phyloP scores from a whole-genome alignment of 2,329 filamentous ascomycete species.

The Ophiocordyceps polyrhachis-furcata region DNA sequence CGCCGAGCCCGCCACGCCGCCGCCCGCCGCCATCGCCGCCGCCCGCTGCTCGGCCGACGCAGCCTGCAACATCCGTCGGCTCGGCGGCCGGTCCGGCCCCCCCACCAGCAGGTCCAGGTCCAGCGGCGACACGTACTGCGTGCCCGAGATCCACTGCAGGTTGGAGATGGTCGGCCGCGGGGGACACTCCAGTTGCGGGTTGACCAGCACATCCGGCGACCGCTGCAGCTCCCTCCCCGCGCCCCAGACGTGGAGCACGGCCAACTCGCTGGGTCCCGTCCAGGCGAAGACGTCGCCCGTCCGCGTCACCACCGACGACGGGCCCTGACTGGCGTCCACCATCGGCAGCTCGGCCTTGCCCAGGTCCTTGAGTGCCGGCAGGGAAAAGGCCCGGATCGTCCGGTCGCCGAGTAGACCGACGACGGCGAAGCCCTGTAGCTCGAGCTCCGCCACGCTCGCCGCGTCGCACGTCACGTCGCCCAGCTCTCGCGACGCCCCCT shows the following conservation, averaged over 20 bases:
- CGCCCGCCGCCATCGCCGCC: conserved; percentile 17
- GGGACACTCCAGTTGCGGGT: conserved; percentile 54
- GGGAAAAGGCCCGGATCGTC: conserved; percentile 58
- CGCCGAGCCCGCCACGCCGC: conserved; percentile 5
- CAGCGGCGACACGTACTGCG: conserved; percentile 69
- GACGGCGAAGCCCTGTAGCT: conserved; percentile 58
- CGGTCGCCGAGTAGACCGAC: conserved; percentile 75
- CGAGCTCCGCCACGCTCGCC: conserved; percentile 56
- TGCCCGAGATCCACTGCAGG: conserved; percentile 90
- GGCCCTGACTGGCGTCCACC: conserved; percentile 55
- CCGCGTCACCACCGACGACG: conserved; percentile 50
- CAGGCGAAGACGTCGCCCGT: conserved; percentile 75
- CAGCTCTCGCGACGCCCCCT: conserved; percentile 84
- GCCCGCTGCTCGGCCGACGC: conserved; percentile 55
- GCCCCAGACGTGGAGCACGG: conserved; percentile 71
- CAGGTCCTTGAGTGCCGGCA: conserved; percentile 80
- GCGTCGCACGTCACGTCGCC: conserved; percentile 68
- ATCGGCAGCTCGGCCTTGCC: conserved; percentile 46
- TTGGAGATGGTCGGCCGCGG: conserved; percentile 85
- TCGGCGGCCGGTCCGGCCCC: conserved; percentile 70
- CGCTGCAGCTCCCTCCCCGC: conserved; percentile 45
- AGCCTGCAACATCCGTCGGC: conserved; percentile 73
- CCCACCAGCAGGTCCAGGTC: conserved; percentile 87
- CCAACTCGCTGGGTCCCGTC: conserved; percentile 74
- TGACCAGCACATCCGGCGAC: conserved; percentile 56